Evolutionary conservation across 2,329 filamentous ascomycete genomes (phyloP), one percentile per base, ranked within the genome.

Genomic region (Chlorencoelia australis): DNA sequence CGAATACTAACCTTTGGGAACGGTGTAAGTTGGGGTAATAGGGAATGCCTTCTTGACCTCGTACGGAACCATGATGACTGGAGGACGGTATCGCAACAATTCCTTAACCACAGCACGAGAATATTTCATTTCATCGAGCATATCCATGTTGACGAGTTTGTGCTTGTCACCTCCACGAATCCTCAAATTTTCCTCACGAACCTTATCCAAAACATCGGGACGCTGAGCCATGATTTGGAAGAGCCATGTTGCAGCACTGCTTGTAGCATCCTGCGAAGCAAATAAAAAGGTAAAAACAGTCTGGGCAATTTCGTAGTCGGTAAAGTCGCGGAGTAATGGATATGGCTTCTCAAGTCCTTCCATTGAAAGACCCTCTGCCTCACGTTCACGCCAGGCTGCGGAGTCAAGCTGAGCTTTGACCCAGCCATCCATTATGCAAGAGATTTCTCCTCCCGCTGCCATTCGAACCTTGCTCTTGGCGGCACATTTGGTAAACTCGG

Each of bases 31-130:
- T 22, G 82, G 75, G 17, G 82, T 86, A 51, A 98, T 81, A 33
- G 88, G 88, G 72, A 96, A 98, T 38, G 83, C 67, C 69, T 94
- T 94, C 79, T 96, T 96, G 47, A 79, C 85, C 44, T 88, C 61
- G 62, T 96, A 96, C 21, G 91, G 91, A 33, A 95, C 85, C 86
- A 98, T 94, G 61, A 95, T 73, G 54, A 98, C 91, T 39, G 91
- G 91, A 46, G 91, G 91, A 39, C 89, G 83, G 69, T 93, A 96
- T 56, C 91, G 84, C 47, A 94, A 75, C 40, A 86, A 80, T 66
- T 94, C 87, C 52, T 83, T 86, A 48, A 96, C 83, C 28, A 94
- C 85, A 26, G 87, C 89, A 41, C 86, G 82, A 28, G 91, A 96
- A 62, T 93, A 95, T 10, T 75, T 74, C 71, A 95, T 75, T 35